Conservation (phyloP, 345 rosid genomes). For the Salix purpurea region DNA sequence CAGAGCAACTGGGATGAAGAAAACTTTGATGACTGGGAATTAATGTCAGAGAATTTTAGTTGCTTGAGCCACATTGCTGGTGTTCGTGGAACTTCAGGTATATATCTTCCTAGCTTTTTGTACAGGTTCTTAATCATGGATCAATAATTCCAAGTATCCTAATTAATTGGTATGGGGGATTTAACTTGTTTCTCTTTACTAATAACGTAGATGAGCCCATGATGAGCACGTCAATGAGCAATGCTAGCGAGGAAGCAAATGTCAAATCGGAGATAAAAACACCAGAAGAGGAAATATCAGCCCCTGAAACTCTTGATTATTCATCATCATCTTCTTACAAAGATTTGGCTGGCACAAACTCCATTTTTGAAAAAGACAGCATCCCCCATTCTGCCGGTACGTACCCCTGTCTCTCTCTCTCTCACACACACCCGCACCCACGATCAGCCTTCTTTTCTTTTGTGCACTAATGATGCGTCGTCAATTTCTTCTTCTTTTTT, state of each 20-base stretch:
- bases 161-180: background rate
- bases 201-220: constrained; percentile 37
- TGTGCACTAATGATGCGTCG: background rate
- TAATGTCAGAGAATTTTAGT: constrained; percentile 49
- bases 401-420: background rate
- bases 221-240: constrained; percentile 33
- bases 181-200: background rate
- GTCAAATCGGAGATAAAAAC: constrained; percentile 40
- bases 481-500: background rate
- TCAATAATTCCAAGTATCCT: background rate
- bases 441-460: background rate
- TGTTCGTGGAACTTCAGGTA: constrained; percentile 40
- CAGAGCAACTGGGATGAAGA: constrained; percentile 57
- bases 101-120: background rate
- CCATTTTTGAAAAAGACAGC: constrained; percentile 18
- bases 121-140: background rate
- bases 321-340: constrained; percentile 41
- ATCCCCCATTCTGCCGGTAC: background rate
- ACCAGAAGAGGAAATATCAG: constrained; percentile 34
- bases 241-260: constrained; percentile 38
- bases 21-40: constrained; percentile 40
- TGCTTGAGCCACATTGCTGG: constrained; percentile 38
- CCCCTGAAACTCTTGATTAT: constrained; percentile 23
- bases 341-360: constrained; percentile 21
- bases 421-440: background rate